A percentile compares a stretch with the other conserved stretches of the same genome.
These are phyloP conservation scores for Psilocybe cubensis DNA, from an alignment of 768 basidiomycete species.

Conservation along the genomic window DNA sequence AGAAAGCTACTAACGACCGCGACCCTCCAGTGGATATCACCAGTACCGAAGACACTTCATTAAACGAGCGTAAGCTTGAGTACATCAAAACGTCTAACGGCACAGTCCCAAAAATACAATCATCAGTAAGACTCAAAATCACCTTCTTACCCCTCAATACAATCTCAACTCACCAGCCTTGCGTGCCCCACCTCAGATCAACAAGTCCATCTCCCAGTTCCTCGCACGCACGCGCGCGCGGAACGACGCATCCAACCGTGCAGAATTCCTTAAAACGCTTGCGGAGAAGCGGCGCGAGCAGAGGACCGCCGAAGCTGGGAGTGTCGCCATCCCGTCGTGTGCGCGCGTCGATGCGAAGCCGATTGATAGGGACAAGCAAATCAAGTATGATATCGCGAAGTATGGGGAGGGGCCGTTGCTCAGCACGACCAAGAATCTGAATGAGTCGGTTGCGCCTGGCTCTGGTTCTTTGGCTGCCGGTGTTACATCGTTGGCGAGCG, in stretches of 20 bases:
- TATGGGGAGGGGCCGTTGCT: slow-evolving; percentile 79
- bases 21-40: slow-evolving; percentile 11
- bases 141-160: background rate
- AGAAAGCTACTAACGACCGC: no score
- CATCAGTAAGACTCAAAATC: slow-evolving; percentile 55
- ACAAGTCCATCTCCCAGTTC: slow-evolving; percentile 71
- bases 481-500: no score
- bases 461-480: background rate
- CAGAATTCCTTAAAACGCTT: slow-evolving; percentile 69
- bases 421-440: slow-evolving; percentile 44
- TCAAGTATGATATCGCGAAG: slow-evolving; percentile 88
- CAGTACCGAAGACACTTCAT: slow-evolving; percentile 25
- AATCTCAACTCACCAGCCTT: slow-evolving; percentile 11
- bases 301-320: slow-evolving; percentile 14
- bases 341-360: slow-evolving; percentile 76
- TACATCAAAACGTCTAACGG: slow-evolving; percentile 57
- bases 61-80: slow-evolving; percentile 74
- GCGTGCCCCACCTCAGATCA: slow-evolving; percentile 55
- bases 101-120: slow-evolving; percentile 52
- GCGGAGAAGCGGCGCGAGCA: slow-evolving; percentile 53
- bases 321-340: slow-evolving; percentile 58
- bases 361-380: slow-evolving; percentile 74
- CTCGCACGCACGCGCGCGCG: slow-evolving; percentile 71
- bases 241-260: slow-evolving; percentile 77
- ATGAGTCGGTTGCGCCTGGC: background rate